Evolutionary conservation across 805 yeast genomes (phyloP).

Genomic region (Vanderwaltozyma yarrowii): DNA sequence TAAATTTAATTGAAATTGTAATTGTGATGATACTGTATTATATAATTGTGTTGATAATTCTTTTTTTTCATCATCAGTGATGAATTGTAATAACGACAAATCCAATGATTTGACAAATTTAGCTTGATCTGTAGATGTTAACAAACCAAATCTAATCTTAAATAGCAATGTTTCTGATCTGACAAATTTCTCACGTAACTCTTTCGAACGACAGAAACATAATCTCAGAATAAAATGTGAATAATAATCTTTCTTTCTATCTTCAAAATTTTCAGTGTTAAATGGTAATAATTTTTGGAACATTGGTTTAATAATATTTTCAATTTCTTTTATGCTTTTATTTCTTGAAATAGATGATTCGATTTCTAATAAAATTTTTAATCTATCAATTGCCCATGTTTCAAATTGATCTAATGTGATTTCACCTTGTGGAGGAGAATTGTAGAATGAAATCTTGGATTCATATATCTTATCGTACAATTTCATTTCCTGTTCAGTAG

Average conservation of each 20-base stretch:
- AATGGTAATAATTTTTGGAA: slow-evolving; percentile 54
- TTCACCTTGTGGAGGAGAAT: slow-evolving; percentile 68
- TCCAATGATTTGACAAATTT: slow-evolving; percentile 57
- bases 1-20: slow-evolving; percentile 28
- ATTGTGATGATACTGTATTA: slow-evolving; percentile 40
- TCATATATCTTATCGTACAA: slow-evolving; percentile 37
- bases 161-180: slow-evolving; percentile 69
- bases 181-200: slow-evolving; percentile 68
- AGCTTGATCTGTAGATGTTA: slow-evolving; percentile 57
- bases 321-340: slow-evolving; percentile 54
- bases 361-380: slow-evolving; percentile 72
- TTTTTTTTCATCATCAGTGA: slow-evolving; percentile 49
- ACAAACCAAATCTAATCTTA: slow-evolving; percentile 55
- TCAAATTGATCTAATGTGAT: slow-evolving; percentile 90
- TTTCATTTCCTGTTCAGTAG: slow-evolving; percentile 25
- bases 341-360: slow-evolving; percentile 65
- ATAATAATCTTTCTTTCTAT: slow-evolving; percentile 81
- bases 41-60: slow-evolving; percentile 39
- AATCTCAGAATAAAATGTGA: slow-evolving; percentile 82
- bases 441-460: slow-evolving; percentile 64
- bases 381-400: slow-evolving; percentile 88
- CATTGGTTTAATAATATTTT: slow-evolving; percentile 52
- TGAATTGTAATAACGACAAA: slow-evolving; percentile 59
- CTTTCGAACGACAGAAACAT: slow-evolving; percentile 83
- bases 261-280: slow-evolving; percentile 36